Conservation (phyloP, 2,329 filamentous ascomycete species). For the Fonsecaea pedrosoi region DNA sequence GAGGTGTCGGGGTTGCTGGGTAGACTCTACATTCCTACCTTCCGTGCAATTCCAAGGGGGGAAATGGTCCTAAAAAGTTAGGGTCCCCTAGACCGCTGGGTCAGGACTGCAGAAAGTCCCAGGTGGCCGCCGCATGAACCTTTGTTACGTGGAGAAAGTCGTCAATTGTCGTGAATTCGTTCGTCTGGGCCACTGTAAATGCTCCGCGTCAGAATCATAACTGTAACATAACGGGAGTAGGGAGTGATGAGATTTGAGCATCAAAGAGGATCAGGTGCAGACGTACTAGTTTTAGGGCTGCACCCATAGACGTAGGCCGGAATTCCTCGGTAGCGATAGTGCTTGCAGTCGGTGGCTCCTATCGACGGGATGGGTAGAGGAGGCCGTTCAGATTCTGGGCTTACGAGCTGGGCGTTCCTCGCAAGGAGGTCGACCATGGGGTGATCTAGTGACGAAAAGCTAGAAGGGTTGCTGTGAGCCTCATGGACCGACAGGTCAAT, state of each 20-base stretch:
- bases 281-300: constrained; percentile 40
- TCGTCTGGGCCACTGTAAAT: background rate
- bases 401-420: too few species aligned
- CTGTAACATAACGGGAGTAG: too few species aligned
- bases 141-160: constrained; percentile 25
- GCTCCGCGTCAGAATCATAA: too few species aligned
- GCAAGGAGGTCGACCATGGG: constrained; percentile 44
- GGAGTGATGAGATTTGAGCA: too few species aligned
- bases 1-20: too few species aligned
- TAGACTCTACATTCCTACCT: too few species aligned
- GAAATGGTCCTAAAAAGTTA: too few species aligned
- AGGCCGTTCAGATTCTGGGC: constrained; percentile 33
- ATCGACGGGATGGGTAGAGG: constrained; percentile 48
- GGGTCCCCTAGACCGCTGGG: too few species aligned
- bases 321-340: constrained; percentile 48
- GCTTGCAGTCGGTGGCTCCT: constrained; percentile 53
- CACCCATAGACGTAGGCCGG: constrained; percentile 50
- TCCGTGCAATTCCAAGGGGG: too few species aligned
- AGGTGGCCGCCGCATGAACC: constrained; percentile 18
- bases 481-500: constrained; percentile 44
- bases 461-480: constrained; percentile 47
- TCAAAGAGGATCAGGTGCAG: background rate
- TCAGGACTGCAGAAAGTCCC: constrained; percentile 9
- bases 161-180: constrained; percentile 19
- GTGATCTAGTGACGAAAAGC: constrained; percentile 45